A percentile compares a stretch with the other conserved stretches of the same genome.
phyloP scores from a whole-genome alignment of 169 alveolate genomes.

The Cryptosporidium ubiquitum region DNA sequence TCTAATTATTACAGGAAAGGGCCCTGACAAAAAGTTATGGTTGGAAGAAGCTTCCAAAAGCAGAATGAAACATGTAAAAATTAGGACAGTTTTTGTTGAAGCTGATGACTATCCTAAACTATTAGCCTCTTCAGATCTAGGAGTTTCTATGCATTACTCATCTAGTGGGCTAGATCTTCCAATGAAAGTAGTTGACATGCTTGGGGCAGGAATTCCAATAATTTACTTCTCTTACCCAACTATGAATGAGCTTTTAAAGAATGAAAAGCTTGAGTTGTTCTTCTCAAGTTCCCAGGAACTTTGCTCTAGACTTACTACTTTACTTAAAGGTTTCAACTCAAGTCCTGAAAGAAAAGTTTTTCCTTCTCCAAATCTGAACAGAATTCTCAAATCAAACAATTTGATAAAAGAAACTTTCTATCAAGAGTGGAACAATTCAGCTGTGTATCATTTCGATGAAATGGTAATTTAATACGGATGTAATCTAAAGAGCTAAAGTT shows the following conservation, averaged over 20 bases:
- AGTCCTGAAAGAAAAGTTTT: neutral
- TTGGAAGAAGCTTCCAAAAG: slow-evolving; percentile 70
- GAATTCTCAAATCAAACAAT: slow-evolving; percentile 1
- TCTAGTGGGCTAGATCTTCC: slow-evolving; percentile 92
- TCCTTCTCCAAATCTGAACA: slow-evolving; percentile 13
- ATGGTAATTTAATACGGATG: neutral
- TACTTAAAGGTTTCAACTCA: slow-evolving; percentile 5
- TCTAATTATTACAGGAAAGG: slow-evolving; percentile 89
- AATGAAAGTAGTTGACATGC: slow-evolving; percentile 94
- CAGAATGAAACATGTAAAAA: slow-evolving; percentile 78
- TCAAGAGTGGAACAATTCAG: slow-evolving; percentile 42
- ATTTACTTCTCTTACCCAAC: slow-evolving; percentile 81
- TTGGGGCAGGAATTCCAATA: slow-evolving; percentile 89
- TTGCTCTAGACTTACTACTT: neutral
- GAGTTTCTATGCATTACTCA: slow-evolving; percentile 89
- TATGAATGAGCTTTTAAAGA: slow-evolving; percentile 71
- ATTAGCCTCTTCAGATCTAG: slow-evolving; percentile 88
- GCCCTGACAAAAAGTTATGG: slow-evolving; percentile 85
- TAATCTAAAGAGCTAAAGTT: neutral
- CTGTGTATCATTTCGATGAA: slow-evolving; percentile 15
- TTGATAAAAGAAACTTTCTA: neutral
- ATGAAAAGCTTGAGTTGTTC: slow-evolving; percentile 4
- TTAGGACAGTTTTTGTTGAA: slow-evolving; percentile 88
- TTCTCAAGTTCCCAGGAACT: slow-evolving; percentile 18
- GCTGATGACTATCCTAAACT: slow-evolving; percentile 90